phyloP scores from a whole-genome alignment of 2,329 filamentous ascomycete genomes.

The Cladosporium sp. region DNA sequence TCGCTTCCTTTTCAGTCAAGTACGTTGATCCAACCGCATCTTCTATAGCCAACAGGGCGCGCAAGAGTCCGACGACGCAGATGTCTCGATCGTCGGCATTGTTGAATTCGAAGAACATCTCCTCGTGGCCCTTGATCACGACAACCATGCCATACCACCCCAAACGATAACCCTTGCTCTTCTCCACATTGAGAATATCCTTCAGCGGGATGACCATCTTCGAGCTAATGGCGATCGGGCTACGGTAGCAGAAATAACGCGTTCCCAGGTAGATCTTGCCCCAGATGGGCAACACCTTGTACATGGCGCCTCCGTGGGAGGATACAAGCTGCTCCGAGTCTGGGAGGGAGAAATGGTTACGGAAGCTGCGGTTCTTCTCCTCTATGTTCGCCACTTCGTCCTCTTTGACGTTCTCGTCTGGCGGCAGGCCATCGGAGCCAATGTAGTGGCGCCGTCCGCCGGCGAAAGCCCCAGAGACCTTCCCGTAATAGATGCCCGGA shows the following conservation, averaged over 20 bases:
- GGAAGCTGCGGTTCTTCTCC: slow-evolving; percentile 65
- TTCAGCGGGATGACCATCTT: slow-evolving; percentile 87
- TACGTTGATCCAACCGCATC: slow-evolving; percentile 67
- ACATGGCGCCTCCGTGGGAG: slow-evolving; percentile 88
- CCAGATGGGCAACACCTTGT: slow-evolving; percentile 84
- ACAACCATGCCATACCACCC: slow-evolving; percentile 87
- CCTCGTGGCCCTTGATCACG: slow-evolving; percentile 91
- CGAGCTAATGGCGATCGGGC: slow-evolving; percentile 80
- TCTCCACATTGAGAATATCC: slow-evolving; percentile 89
- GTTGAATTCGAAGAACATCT: slow-evolving; percentile 93
- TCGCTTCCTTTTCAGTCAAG: slow-evolving; percentile 63
- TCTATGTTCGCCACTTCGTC: slow-evolving; percentile 51
- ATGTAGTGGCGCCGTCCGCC: slow-evolving; percentile 87
- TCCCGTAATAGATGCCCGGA: slow-evolving; percentile 94
- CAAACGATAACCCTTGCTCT: slow-evolving; percentile 91
- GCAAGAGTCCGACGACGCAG: slow-evolving; percentile 76
- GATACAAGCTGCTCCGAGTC: slow-evolving; percentile 77
- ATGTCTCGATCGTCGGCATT: slow-evolving; percentile 77
- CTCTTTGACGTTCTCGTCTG: slow-evolving; percentile 60
- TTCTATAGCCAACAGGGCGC: slow-evolving; percentile 67
- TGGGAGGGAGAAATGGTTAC: slow-evolving; percentile 85
- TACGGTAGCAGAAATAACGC: slow-evolving; percentile 86
- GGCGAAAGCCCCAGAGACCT: slow-evolving; percentile 96
- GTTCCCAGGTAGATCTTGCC: slow-evolving; percentile 96
- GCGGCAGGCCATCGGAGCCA: slow-evolving; percentile 59